Base-by-base conservation (phyloP, 768 basidiomycete genomes). In the Rhodotorula diobovata region DNA sequence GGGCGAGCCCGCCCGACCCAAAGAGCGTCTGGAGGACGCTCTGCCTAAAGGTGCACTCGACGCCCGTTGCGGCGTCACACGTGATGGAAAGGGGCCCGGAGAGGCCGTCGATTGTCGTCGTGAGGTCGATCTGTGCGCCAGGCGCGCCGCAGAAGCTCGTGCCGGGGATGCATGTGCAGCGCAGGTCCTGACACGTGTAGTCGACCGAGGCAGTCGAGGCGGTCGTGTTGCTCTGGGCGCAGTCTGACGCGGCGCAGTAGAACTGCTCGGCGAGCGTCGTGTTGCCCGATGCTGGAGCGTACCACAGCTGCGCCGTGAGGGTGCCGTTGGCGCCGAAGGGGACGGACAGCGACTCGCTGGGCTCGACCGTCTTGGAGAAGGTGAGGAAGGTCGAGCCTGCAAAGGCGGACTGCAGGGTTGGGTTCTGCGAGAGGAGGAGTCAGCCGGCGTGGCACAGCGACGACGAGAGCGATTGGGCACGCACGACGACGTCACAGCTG, bases 211-310 rank as follows among this genome's bases (percentile, higher is more conserved):
- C 37, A 25, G 4, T 16, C 56, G 73, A 70, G 7, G 65, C 50
- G 6, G 70, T 71, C 16, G 81, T 79, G 32, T 85, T 79, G 25
- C 82, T 81, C 80, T 95, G 92, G 0, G 79, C 81, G 81, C 94
- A 96, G 12, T 84, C 82, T 72, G 86, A 82, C 0, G 91, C 91
- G 18, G 81, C 70, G 79, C 94, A 97, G 79, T 85, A 90, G 81
- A 97, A 97, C 77, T 96, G 92, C 78, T 93, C 90, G 43, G 88
- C 86, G 18, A 89, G 88, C n/a, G 83, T 83, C 21, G 76, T 70
- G 37, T 68, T 65, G 16, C 63, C 61, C 57, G 45, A 61, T 20
- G 63, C 11, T 4, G 75, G 46, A 51, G 80, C 14, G 70, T 67
- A 66, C 48, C 59, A 59, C 48, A 74, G 61, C 62, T 61, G 64